A percentile compares a stretch with the other conserved stretches of the same genome.
Evolutionary conservation across 2,329 filamentous ascomycete species (phyloP).

Genomic region (Onygena corvina): DNA sequence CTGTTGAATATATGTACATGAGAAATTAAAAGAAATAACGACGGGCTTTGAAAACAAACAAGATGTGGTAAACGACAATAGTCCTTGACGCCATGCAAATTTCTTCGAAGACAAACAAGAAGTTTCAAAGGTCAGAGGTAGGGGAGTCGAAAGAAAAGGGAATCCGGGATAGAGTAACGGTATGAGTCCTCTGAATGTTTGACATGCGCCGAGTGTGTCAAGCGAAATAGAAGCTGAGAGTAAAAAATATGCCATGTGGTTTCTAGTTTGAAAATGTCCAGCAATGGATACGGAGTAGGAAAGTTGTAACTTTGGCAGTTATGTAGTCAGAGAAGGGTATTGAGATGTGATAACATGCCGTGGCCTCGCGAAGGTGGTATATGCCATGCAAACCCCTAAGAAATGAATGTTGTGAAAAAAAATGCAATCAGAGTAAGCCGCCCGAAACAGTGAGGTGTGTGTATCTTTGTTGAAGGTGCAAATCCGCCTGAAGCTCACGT

Average conservation of each 20-base stretch:
- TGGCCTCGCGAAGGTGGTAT: neutral
- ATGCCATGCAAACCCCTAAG: neutral
- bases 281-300: neutral
- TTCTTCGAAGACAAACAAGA: neutral
- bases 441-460: too few relatives aligned
- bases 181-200: neutral
- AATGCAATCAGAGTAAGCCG: too few relatives aligned
- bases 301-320: neutral
- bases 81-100: slow-evolving; percentile 3
- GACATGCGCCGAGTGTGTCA: neutral
- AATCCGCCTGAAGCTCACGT: neutral
- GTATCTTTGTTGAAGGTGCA: neutral
- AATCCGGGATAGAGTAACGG: neutral
- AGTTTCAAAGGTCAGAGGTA: neutral
- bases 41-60: neutral
- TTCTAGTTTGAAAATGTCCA: neutral
- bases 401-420: too few relatives aligned
- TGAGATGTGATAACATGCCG: neutral
- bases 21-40: neutral
- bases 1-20: slow-evolving; percentile 2
- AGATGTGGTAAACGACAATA: neutral
- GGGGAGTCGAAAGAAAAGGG: neutral
- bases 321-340: neutral
- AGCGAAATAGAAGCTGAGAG: too few relatives aligned
- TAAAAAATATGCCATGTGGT: neutral